Evolutionary conservation across 1,139 yeast genomes (phyloP).

Genomic region (Scheffersomyces stambukii): DNA sequence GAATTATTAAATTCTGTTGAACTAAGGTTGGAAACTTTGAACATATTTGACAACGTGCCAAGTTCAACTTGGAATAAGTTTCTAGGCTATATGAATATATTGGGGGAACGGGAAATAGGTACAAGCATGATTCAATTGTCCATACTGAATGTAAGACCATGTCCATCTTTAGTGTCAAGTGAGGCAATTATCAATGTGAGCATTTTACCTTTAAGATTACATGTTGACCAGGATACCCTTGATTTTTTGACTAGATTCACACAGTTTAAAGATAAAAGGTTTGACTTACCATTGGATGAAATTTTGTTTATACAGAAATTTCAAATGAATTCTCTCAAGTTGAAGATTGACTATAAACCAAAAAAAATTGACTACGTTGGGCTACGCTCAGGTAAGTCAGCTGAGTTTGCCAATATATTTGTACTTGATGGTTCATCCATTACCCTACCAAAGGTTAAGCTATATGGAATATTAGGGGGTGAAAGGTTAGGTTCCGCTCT

Average conservation of each 20-base stretch:
- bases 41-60: constrained; percentile 72
- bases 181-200: constrained; percentile 59
- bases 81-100: constrained; percentile 61
- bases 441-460: constrained; percentile 52
- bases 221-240: constrained; percentile 89
- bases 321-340: constrained; percentile 54
- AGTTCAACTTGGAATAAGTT: constrained; percentile 92
- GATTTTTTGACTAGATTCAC: constrained; percentile 79
- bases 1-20: constrained; percentile 48
- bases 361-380: constrained; percentile 83
- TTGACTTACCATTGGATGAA: constrained; percentile 55
- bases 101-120: constrained; percentile 68
- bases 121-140: constrained; percentile 58
- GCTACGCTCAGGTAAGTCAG: constrained; percentile 76
- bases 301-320: constrained; percentile 66
- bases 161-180: constrained; percentile 57
- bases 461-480: constrained; percentile 78
- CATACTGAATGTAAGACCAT: constrained; percentile 63
- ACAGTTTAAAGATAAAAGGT: constrained; percentile 72
- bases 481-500: constrained; percentile 53
- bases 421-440: constrained; percentile 82
- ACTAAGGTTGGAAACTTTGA: constrained; percentile 48
- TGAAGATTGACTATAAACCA: constrained; percentile 88
- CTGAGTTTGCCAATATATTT: constrained; percentile 84
- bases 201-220: constrained; percentile 71